Evolutionary conservation across 2,329 filamentous ascomycete genomes (phyloP), one percentile per base, ranked within the genome.

Genomic region (Cercospora zeae-maydis): DNA sequence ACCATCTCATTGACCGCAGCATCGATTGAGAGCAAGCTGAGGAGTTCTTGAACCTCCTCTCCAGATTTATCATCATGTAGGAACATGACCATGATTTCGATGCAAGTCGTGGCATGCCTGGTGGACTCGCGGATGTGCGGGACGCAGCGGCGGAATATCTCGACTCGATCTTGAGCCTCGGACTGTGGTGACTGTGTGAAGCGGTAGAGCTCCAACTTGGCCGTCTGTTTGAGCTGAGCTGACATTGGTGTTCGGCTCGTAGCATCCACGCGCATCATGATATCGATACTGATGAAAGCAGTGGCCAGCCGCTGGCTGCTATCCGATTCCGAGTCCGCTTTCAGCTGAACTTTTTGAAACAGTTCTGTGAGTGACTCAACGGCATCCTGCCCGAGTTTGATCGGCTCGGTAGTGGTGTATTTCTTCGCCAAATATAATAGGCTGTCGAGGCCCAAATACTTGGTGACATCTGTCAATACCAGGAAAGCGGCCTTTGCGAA

Each of bases 401-500:
- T 61, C 9, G 70, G 64, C 11, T 70, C 66, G 13, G 71, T 72
- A 14, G 81, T 79, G 59, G 87, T 79, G 27, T 95, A 81, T 74
- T 95, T 96, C 56, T 83, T 79, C 70, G 88, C 91, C 31, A 93
- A 76, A 71, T 92, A 88, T 6, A 89, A 73, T 39, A 92, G 75
- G 66, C 77, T 78, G 62, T 65, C 74, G 64, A 63, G 65, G 36
- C 71, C 75, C 73, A 76, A 77, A 66, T 84, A 78, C 8, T 72
- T 72, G 57, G 82, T 76, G 8, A 84, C 81, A 37, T 75, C 75
- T 14, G 73, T 73, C 27, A 88, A 77, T 85, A 96, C 90, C 16
- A 82, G 81, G 53, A 93, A 81, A 24, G 96, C 84, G 30, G 93
- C 92, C 55, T 92, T 88, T 7, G 91, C 87, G n/a, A 93, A 88